phyloP scores from a whole-genome alignment of 148 eudicot genomes.

The Cornus suecica region DNA sequence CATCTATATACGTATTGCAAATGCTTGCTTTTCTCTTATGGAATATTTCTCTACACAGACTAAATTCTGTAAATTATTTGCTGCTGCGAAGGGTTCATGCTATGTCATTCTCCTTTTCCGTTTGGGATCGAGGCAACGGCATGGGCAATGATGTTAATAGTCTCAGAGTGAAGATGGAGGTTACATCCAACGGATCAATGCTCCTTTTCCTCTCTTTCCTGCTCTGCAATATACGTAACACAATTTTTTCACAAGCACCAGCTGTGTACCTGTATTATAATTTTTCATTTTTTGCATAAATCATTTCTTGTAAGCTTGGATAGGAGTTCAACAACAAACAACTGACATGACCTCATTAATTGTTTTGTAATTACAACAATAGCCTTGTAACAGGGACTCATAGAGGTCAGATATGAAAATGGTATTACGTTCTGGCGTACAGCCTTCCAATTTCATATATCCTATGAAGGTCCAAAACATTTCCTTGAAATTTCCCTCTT shows the following conservation, averaged over 20 bases:
- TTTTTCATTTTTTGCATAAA: not conserved
- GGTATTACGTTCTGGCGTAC: not conserved
- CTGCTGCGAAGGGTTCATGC: not conserved
- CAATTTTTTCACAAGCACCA: not conserved
- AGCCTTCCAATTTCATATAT: not conserved
- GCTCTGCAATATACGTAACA: not conserved
- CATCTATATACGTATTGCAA: too few relatives aligned
- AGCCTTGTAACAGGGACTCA: not conserved
- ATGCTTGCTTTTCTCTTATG: not conserved
- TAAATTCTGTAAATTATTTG: not conserved
- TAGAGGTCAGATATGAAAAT: not conserved
- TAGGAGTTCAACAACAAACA: not conserved
- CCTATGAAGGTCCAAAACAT: not conserved
- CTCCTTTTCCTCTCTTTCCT: not conserved
- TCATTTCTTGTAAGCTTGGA: constrained; percentile 2
- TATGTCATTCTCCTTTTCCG: not conserved
- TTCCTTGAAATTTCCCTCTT: too few relatives aligned
- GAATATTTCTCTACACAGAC: not conserved
- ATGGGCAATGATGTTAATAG: not conserved
- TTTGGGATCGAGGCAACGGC: not conserved
- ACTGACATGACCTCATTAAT: not conserved
- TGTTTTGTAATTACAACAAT: not conserved
- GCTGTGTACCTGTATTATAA: not conserved
- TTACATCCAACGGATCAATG: not conserved
- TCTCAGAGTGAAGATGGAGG: not conserved